Evolutionary conservation across 202 grass and related monocot species (phyloP), one percentile per base, ranked within the genome.

Genomic region (Tripidium arundinaceum): DNA sequence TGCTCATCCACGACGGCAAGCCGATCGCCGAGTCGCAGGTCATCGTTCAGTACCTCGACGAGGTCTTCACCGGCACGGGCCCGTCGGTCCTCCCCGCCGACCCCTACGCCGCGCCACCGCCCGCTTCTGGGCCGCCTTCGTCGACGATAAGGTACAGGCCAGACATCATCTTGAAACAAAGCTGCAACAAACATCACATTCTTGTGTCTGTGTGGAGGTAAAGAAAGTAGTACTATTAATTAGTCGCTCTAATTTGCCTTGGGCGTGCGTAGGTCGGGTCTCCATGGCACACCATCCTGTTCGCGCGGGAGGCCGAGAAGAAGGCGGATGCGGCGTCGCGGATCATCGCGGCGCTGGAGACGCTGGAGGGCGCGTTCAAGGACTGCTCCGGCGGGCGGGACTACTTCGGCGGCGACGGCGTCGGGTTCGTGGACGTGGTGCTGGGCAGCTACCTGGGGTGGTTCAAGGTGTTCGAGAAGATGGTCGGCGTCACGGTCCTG

Each of bases 21-120:
- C 52, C 76, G 21, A 57, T 87, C 50, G 60, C 52, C 11, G 89
- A 94, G 84, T 94, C 92, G 11, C 59, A 55, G 40, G 27, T 82
- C 45, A 87, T 92, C 50, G 31, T 92, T n/a, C 61, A 90, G 72
- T 92, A 92, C 72, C n/a, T 90, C 65, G 84, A 87, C 65, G 87
- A 92, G 74, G 81, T 7, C 24, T 86, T 81, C 21, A 0, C 24
- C 13, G 40, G 29, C 37, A 1, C 34, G 1, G 75, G 75, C 38
- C 62, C 83, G 1, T 59, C 67, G 4, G 0, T 93, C 78, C 84
- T 93, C 25, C 84, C 87, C 4, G 0, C 14, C 43, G 82, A 88
- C 76, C 85, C 85, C 0, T 62, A 77, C 57, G n/a, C 1, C 85
- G 91, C 14, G 91, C 85, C 58, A 47, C 66, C 27, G 79, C 78